Base-by-base conservation (phyloP, 169 alveolate genomes). In the Nephromyces sp. region DNA sequence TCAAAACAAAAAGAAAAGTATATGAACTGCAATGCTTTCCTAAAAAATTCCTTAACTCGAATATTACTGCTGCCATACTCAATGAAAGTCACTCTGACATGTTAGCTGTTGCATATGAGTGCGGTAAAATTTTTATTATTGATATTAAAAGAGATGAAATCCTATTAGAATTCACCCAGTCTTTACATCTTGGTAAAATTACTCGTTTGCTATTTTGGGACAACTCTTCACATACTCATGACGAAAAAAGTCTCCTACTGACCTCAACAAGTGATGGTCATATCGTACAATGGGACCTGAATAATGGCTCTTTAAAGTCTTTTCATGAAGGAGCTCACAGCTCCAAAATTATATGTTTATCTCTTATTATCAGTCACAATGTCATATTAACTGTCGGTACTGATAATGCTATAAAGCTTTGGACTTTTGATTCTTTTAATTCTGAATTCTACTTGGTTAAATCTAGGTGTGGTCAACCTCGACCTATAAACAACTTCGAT, bases 1-100 rank as follows among this genome's bases (percentile, higher is more conserved):
- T 87, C 22, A 84, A 83, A 68, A 83, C 89, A 6, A 78, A 75
- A 8, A 33, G 73, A 67, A 70, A 64, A 32, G 85, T 89, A 3
- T 81, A 81, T 64, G 84, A 83, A 32, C 84, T 83, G 35, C 0
- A 32, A 52, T 69, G 75, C 28, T 35, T 52, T 5, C 21, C 24
- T 62, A 57, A 15, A n/a, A 43, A 15, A 15, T 15, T 15, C 57
- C 25, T 43, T n/a, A 43, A 43, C 57, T 43, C 57, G 15, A 15
- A 15, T 15, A 43, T 15, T 43, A 43, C n/a, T 43, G n/a, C 57
- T 43, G 15, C 25, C n/a, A 43, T 43, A 43, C 25, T n/a, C 15
- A 43, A 43, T 15, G 15, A 15, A 15, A 15, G 25, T 43, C 57
- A 43, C 57, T n/a, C 57, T 15, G 71, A 65, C 71, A 32, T 65